Percentiles rank a stretch among this genome's conserved stretches.
Evolutionary conservation across 1,284 basidiomycete genomes (phyloP).

Genomic region (Heterobasidion irregulare): DNA sequence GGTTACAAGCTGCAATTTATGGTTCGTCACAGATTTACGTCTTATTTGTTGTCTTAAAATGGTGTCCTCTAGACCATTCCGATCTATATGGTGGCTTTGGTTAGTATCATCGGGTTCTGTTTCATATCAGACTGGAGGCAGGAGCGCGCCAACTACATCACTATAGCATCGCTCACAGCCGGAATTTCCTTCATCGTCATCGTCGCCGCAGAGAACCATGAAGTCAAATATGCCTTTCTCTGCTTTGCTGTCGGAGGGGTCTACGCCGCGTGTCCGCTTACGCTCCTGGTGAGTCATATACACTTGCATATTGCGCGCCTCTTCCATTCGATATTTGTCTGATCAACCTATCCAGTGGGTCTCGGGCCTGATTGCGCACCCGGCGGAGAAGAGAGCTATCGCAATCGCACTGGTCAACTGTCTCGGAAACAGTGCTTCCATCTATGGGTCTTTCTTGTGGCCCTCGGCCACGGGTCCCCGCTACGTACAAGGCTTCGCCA

Average conservation of each 20-base stretch:
- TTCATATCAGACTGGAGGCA: conserved; percentile 22
- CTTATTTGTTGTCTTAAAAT: not conserved
- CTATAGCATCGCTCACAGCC: conserved; percentile 18
- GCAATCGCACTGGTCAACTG: conserved; percentile 3
- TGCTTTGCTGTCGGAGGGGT: conserved; percentile 34
- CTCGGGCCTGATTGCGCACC: conserved; percentile 14
- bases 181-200: conserved; percentile 29
- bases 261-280: conserved; percentile 30
- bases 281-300: conserved; percentile 26
- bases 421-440: conserved; percentile 24
- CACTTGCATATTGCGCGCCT: conserved; percentile 13
- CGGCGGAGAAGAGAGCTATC: conserved; percentile 1
- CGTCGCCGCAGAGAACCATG: conserved; percentile 21
- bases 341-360: conserved; percentile 10
- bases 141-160: conserved; percentile 28
- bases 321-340: not conserved
- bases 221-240: conserved; percentile 33
- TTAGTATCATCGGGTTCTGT: conserved; percentile 24
- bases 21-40: not conserved
- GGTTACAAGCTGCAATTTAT: conserved; percentile 31
- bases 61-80: conserved; percentile 25
- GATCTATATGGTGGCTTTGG: conserved; percentile 27
- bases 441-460: conserved; percentile 38
- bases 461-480: conserved; percentile 26
- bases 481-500: conserved; percentile 31